These are phyloP conservation scores for Botrytis pseudocinerea DNA, from an alignment of 2,329 filamentous ascomycete species.

Conservation along the genomic window DNA sequence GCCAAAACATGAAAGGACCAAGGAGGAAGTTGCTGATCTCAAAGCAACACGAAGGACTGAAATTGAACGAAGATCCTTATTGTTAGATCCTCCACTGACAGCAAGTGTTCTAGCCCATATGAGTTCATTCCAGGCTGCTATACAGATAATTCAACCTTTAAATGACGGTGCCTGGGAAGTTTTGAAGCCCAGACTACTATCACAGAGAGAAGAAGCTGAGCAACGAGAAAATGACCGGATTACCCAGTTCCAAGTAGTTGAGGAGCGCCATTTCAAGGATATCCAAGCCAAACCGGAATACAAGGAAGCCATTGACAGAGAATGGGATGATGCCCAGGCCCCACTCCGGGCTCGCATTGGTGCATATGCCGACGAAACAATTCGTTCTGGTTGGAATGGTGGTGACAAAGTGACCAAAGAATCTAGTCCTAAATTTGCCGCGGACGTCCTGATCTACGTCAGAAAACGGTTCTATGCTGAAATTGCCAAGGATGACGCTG, in stretches of 20 bases:
- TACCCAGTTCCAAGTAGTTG: conserved; percentile 41
- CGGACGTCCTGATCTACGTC: conserved; percentile 67
- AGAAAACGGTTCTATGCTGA: conserved; percentile 66
- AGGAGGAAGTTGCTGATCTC: conserved; percentile 62
- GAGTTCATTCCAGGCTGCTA: conserved; percentile 71
- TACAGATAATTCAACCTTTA: conserved; percentile 67
- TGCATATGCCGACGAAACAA: conserved; percentile 68
- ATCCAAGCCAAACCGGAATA: conserved; percentile 46
- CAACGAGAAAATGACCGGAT: conserved; percentile 49
- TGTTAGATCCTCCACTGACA: conserved; percentile 65
- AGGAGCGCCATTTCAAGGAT: conserved; percentile 43
- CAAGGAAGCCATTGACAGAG: conserved; percentile 62
- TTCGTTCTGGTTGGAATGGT: conserved; percentile 63
- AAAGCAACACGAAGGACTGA: conserved; percentile 66
- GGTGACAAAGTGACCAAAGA: conserved; percentile 64
- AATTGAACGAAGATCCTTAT: conserved; percentile 69
- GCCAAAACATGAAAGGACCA: conserved; percentile 53
- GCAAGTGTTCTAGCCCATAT: conserved; percentile 66
- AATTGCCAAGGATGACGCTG: conserved; percentile 54
- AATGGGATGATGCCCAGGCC: conserved; percentile 71
- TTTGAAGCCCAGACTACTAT: conserved; percentile 65
- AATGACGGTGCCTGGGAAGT: conserved; percentile 70
- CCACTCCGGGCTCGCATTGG: conserved; percentile 66
- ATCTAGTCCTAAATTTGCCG: conserved; percentile 67
- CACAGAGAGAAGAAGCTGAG: conserved; percentile 66